phyloP scores from a whole-genome alignment of 345 rosid genomes.

The Camelina laxa region DNA sequence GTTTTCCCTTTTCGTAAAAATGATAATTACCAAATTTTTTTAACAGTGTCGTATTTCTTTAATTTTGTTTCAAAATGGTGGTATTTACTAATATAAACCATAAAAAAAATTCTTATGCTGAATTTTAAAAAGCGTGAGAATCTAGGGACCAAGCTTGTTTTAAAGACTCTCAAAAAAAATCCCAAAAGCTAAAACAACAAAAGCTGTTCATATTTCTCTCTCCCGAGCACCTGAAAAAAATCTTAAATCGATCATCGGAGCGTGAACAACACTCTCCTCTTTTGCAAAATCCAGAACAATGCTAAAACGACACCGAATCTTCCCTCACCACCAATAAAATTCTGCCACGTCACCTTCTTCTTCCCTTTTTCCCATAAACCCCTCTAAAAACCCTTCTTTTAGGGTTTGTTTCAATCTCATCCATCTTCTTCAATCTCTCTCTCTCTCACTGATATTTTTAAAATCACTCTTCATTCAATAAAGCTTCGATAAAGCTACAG shows the following conservation, averaged over 20 bases:
- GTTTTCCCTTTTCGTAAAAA: too few relatives aligned
- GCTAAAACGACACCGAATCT: neutral
- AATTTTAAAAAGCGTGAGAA: too few relatives aligned
- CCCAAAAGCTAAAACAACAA: neutral
- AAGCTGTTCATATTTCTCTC: neutral
- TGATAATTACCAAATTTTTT: too few relatives aligned
- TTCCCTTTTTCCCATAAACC: slow-evolving; percentile 37
- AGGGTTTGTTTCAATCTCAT: slow-evolving; percentile 33
- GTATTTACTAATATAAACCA: too few relatives aligned
- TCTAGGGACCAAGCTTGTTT: neutral
- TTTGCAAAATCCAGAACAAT: neutral
- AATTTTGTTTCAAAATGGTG: too few relatives aligned
- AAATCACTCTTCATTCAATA: slow-evolving; percentile 3
- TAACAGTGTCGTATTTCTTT: too few relatives aligned
- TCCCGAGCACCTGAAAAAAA: slow-evolving; percentile 28
- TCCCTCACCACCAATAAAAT: slow-evolving; percentile 17
- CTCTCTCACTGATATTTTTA: neutral
- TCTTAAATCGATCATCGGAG: neutral
- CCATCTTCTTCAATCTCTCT: slow-evolving; percentile 12
- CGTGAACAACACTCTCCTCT: slow-evolving; percentile 3
- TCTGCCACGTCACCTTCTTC: slow-evolving; percentile 37
- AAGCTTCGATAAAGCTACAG: slow-evolving; percentile 1
- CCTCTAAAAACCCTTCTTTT: slow-evolving; percentile 36
- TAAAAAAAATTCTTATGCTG: neutral
- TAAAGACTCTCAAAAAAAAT: too few relatives aligned